Evolutionary conservation across 495 filamentous ascomycete species (phyloP).

Genomic region (Penicillium dipodomyicola): DNA sequence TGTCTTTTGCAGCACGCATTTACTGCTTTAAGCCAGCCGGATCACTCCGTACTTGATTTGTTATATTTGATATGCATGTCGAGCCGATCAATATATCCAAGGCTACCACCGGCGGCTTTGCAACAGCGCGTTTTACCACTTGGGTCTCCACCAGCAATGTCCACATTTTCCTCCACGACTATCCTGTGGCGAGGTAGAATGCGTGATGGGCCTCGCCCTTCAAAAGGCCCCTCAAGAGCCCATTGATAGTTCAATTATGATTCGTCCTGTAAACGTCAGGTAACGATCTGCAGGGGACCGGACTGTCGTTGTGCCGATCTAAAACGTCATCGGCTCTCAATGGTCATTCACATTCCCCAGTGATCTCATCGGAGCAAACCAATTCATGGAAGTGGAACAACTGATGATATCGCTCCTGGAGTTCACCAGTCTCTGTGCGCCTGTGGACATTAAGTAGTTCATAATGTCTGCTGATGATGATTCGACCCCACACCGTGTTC

Average conservation of each 20-base stretch:
- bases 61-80: neutral
- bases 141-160: conserved; percentile 12
- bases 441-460: conserved; percentile 29
- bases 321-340: conserved; percentile 9
- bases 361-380: conserved; percentile 37
- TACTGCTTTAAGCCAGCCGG: neutral
- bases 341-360: conserved; percentile 28
- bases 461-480: conserved; percentile 21
- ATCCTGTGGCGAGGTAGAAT: conserved; percentile 6
- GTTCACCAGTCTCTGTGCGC: conserved; percentile 22
- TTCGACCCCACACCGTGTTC: conserved; percentile 10
- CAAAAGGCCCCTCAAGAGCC: conserved; percentile 12
- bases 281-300: conserved; percentile 29
- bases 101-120: neutral
- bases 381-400: conserved; percentile 17
- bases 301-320: conserved; percentile 22
- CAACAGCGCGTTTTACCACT: conserved; percentile 5
- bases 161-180: conserved; percentile 14
- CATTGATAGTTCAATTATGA: conserved; percentile 12
- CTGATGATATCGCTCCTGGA: conserved; percentile 13
- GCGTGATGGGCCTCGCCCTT: conserved; percentile 14
- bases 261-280: conserved; percentile 25
- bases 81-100: conserved; percentile 3
- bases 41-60: neutral
- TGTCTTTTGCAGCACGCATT: neutral